These are phyloP conservation scores for Oidiodendron maius DNA, from an alignment of 495 filamentous ascomycete genomes.

Conservation along the genomic window DNA sequence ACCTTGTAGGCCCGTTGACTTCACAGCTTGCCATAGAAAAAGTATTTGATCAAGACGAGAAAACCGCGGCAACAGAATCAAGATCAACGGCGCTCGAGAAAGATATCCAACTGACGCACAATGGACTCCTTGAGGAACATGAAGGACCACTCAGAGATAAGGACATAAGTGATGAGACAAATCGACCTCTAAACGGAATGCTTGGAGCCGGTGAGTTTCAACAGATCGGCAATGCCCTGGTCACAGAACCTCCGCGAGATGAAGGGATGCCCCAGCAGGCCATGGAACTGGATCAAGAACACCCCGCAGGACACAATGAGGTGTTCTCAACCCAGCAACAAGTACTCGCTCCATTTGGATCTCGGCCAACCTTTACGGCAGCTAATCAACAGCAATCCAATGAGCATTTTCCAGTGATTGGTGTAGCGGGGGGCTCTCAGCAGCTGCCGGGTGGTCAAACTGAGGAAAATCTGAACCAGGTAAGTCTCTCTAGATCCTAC, in stretches of 20 bases:
- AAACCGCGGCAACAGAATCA: background rate
- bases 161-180: background rate
- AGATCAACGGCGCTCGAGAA: conserved; percentile 2
- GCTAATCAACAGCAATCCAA: too few relatives aligned
- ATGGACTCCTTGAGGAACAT: background rate
- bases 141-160: background rate
- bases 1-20: background rate
- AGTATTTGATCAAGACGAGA: background rate
- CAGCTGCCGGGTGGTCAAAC: too few relatives aligned
- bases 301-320: background rate
- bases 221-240: too few relatives aligned
- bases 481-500: too few relatives aligned
- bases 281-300: background rate
- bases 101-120: background rate
- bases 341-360: too few relatives aligned
- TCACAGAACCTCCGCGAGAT: too few relatives aligned
- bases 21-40: conserved; percentile 5
- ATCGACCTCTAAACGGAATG: background rate
- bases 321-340: too few relatives aligned
- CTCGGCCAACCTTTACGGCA: too few relatives aligned
- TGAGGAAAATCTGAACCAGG: too few relatives aligned
- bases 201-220: background rate
- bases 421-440: too few relatives aligned
- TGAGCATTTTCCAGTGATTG: too few relatives aligned
- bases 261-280: background rate